Evolutionary conservation across 2,329 filamentous ascomycete species (phyloP), one percentile per base, ranked within the genome.

Genomic region (Claviceps humidiphila): DNA sequence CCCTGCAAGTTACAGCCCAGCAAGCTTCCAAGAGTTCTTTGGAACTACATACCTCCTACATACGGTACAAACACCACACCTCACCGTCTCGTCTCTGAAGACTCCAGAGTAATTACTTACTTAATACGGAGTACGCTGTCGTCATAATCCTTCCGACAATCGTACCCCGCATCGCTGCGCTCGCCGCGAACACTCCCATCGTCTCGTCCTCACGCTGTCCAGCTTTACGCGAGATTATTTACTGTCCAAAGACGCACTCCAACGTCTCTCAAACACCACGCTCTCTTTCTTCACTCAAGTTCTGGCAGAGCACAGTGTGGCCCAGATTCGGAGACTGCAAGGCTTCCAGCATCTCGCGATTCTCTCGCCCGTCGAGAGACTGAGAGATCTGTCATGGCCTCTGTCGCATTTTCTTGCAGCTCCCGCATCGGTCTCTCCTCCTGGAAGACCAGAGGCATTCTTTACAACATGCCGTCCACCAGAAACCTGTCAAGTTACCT

Each of bases 401-500:
- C 70, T 46, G 57, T 69, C 51, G 64, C 68, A 53, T 60, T 74
- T 52, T 63, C 73, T 58, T 71, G 71, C 62, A 68, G 71, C 52
- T 56, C 68, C 49, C 66, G 73, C 59, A 65, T 61, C 51, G 66
- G 66, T 37, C 58, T 75, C 38, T 64, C 66, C 46, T 67, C 68
- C 58, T 68, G 66, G 55, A 60, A 60, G 54, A 57, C 65, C 49
- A 66, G 61, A 50, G 58, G 60, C 49, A 63, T 62, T 54, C 64
- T 62, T 54, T 58, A 66, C 55, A 55, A 53, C 51, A 59, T 66
- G 52, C 50, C 61, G 34, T 57, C 57, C 40, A 58, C 59, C 17
- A 61, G 66, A 52, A 65, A 59, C 55, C 83, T 95, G 64, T 84
- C 82, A 54, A 87, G 85, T 51, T 97, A 95, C 68, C 76, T 97